Base-by-base conservation (phyloP, 257 asterid species). In the Solanum chmielewskii region DNA sequence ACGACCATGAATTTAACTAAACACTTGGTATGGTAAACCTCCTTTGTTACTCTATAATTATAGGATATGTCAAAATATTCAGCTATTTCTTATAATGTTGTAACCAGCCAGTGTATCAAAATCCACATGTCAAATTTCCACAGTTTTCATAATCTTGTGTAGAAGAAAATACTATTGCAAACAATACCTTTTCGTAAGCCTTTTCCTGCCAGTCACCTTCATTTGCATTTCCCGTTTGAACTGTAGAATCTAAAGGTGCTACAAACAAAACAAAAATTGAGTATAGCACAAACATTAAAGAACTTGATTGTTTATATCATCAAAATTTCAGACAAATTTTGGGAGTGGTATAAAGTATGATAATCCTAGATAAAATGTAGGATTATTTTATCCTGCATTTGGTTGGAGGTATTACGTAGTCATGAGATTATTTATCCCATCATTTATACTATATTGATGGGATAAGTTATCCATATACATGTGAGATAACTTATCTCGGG, bases 181-280 rank as follows among this genome's bases (percentile, higher is more conserved):
- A 84, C 62, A 66, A 84, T 85, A 70, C 52, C 99, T 94, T 97
- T 86, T 95, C 98, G 91, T 92, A 95, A 82, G 90, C 88, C 90
- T 95, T 98, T 89, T 97, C 99, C 90, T 94, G 98, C 99, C 98
- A 97, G 83, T 95, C 98, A 87, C 93, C 96, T 62, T 91, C 92
- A 90, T 73, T 92, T 49, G 91, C 90, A 88, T 91, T 93, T 86
- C 96, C 98, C 25, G 93, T 91, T 88, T 94, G 97, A 52, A 98
- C 90, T 7, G 97, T 90, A 77, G 95, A 92, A 93, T 95, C 98
- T 91, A 91, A 88, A 88, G 97, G 92, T 74, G 95, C 96, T 92
- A 89, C 86, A 88, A 78, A 78, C 7, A 78, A 45, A 45, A 27
- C 13, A 42, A 42, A 76, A 76, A n/a, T 12, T n/a, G 2, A 76